phyloP scores from a whole-genome alignment of 306 rosid genomes.

The Hippophae tibetana region DNA sequence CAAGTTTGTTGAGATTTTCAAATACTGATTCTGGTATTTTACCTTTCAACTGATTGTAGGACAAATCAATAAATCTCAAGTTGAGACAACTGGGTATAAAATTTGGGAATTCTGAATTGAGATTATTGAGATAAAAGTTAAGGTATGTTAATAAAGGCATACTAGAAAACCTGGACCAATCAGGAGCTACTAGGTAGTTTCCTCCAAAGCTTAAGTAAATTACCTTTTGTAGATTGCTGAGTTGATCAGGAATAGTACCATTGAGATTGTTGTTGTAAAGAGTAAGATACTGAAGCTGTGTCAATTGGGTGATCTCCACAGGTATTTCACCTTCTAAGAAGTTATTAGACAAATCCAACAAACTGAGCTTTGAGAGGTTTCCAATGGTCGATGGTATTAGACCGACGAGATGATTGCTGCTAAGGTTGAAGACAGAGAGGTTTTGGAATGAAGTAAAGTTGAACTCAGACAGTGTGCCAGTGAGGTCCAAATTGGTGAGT shows the following conservation, averaged over 20 bases:
- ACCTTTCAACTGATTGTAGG: slow-evolving; percentile 24
- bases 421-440: slow-evolving; percentile 41
- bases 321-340: slow-evolving; percentile 26
- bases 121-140: slow-evolving; percentile 12
- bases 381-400: slow-evolving; percentile 44
- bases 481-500: slow-evolving; percentile 24
- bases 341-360: slow-evolving; percentile 41
- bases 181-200: slow-evolving; percentile 25
- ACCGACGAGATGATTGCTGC: slow-evolving; percentile 29
- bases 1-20: slow-evolving; percentile 39
- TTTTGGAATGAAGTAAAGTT: slow-evolving; percentile 31
- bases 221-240: slow-evolving; percentile 47
- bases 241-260: slow-evolving; percentile 40
- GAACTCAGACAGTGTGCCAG: slow-evolving; percentile 28
- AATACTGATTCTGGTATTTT: slow-evolving; percentile 25
- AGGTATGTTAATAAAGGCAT: slow-evolving; percentile 39
- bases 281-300: slow-evolving; percentile 35
- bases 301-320: slow-evolving; percentile 30
- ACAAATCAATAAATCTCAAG: slow-evolving; percentile 51
- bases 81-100: slow-evolving; percentile 41
- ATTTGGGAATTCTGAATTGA: slow-evolving; percentile 35
- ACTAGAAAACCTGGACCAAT: slow-evolving; percentile 43
- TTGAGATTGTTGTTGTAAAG: slow-evolving; percentile 30
- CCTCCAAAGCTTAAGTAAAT: slow-evolving; percentile 37
- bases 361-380: slow-evolving; percentile 33